Conservation (phyloP, 1,284 basidiomycete species). For the Rhodotorula sp. region DNA sequence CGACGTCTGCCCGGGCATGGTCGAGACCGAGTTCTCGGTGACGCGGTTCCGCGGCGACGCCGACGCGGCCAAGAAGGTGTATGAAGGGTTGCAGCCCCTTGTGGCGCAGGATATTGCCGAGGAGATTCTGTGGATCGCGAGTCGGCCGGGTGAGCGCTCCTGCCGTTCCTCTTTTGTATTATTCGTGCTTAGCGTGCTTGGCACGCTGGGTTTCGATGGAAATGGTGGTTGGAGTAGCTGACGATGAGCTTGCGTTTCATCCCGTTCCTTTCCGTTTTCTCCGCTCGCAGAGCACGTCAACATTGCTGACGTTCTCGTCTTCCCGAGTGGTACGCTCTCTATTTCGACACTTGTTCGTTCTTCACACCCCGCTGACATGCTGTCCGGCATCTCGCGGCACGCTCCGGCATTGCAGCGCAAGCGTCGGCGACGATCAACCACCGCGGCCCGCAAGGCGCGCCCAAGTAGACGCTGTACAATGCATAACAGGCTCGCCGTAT, state of each 20-base stretch:
- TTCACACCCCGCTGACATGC: too few species aligned
- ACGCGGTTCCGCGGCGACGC: slow-evolving; percentile 83
- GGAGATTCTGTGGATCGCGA: slow-evolving; percentile 94
- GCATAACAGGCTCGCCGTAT: background rate
- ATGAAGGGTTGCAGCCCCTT: slow-evolving; percentile 72
- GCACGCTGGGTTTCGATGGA: too few species aligned
- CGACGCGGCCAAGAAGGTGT: slow-evolving; percentile 78
- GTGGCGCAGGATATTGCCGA: slow-evolving; percentile 54
- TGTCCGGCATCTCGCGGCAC: background rate
- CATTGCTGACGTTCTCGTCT: slow-evolving; percentile 72
- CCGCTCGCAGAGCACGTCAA: slow-evolving; percentile 63
- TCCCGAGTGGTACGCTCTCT: slow-evolving; percentile 47
- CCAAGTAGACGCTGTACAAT: slow-evolving; percentile 1
- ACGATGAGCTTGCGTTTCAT: too few species aligned
- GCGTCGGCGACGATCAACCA: slow-evolving; percentile 31
- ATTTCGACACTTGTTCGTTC: background rate
- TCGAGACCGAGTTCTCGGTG: slow-evolving; percentile 71
- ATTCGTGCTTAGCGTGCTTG: too few species aligned
- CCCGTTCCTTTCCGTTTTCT: too few species aligned
- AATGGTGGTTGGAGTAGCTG: too few species aligned
- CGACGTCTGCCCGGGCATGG: slow-evolving; percentile 67
- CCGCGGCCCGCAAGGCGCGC: slow-evolving; percentile 8
- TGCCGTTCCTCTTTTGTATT: background rate
- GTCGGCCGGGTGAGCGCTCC: slow-evolving; percentile 62
- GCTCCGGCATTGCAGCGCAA: slow-evolving; percentile 9